phyloP scores from a whole-genome alignment of 2,329 filamentous ascomycete genomes.

The Fusarium scirpi region DNA sequence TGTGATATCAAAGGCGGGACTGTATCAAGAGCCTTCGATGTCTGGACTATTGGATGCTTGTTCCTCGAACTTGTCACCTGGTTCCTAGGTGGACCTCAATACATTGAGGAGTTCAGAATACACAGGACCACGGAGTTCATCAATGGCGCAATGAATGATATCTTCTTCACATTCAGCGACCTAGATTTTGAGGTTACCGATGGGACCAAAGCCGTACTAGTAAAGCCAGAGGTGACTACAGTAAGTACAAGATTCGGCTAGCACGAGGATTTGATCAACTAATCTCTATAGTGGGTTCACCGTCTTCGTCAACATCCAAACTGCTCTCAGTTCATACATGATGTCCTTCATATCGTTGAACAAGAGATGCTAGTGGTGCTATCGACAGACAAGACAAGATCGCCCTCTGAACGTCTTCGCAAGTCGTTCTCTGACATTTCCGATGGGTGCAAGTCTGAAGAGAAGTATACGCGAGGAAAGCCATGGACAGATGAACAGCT shows the following conservation, averaged over 20 bases:
- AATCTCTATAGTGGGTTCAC: constrained; percentile 7
- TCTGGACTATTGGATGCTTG: constrained; percentile 25
- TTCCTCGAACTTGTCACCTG: constrained; percentile 23
- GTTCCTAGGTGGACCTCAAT: constrained; percentile 8
- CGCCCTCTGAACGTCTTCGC: background rate
- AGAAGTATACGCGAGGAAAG: background rate
- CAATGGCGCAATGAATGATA: background rate
- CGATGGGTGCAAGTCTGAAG: background rate
- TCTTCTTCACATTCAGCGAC: constrained; percentile 3
- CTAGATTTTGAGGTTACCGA: accelerated
- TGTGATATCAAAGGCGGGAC: constrained; percentile 10
- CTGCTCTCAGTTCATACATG: constrained; percentile 8
- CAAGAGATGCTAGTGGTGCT: constrained; percentile 19
- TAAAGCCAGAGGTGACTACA: constrained; percentile 15
- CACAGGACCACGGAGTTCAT: background rate
- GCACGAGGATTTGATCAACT: too few relatives aligned
- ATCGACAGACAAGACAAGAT: background rate
- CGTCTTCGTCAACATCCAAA: background rate
- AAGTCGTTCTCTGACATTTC: background rate
- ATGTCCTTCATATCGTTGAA: background rate
- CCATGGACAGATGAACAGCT: background rate
- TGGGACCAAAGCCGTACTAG: background rate
- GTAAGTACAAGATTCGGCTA: background rate
- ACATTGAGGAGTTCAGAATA: accelerated
- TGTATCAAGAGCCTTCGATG: constrained; percentile 17